phyloP scores from a whole-genome alignment of 164 flowering plant genomes.

The Buxus sempervirens region DNA sequence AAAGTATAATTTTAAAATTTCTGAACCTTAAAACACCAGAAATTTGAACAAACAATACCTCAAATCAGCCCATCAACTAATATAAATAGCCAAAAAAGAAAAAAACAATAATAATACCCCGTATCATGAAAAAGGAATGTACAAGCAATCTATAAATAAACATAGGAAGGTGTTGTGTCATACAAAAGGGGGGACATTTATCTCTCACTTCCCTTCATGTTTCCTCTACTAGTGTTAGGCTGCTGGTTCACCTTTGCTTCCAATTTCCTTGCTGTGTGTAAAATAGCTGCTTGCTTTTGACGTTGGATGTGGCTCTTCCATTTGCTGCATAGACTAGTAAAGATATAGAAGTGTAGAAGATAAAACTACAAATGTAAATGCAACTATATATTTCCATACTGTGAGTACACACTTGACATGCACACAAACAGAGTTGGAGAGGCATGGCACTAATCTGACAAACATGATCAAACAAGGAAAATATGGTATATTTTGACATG shows the following conservation, averaged over 20 bases:
- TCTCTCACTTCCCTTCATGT: constrained; percentile 39
- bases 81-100: not conserved
- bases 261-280: constrained; percentile 49
- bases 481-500: too few species aligned
- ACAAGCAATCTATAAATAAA: constrained; percentile 2
- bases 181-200: constrained; percentile 19
- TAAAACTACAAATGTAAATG: not conserved
- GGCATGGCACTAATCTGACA: too few species aligned
- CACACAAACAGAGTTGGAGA: too few species aligned
- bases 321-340: constrained; percentile 44
- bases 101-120: too few species aligned
- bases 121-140: not conserved
- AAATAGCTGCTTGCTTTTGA: constrained; percentile 61
- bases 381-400: too few species aligned
- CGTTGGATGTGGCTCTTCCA: constrained; percentile 59
- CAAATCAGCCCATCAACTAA: not conserved
- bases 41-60: not conserved
- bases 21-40: not conserved
- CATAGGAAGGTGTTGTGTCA: not conserved
- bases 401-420: too few species aligned
- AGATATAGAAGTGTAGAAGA: not conserved
- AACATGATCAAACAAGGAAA: too few species aligned
- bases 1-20: too few species aligned
- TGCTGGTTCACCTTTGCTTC: constrained; percentile 38
- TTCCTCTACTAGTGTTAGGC: constrained; percentile 31